phyloP scores from a whole-genome alignment of 2,329 filamentous ascomycete species.

The Microsporum ferrugineum region DNA sequence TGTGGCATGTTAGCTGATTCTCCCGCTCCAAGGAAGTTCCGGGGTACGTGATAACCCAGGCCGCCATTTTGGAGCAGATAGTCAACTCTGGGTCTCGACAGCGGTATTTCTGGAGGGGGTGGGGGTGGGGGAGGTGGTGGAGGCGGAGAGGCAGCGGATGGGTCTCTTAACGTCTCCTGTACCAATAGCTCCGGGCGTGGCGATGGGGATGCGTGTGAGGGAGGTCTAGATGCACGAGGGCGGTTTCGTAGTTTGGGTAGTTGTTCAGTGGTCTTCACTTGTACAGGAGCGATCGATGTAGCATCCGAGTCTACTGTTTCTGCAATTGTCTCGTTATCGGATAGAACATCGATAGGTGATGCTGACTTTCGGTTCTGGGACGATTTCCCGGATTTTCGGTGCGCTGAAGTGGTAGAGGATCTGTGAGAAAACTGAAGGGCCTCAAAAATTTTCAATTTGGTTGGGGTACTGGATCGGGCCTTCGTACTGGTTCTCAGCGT shows the following conservation, averaged over 20 bases:
- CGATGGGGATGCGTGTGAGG: neutral
- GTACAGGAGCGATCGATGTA: constrained; percentile 36
- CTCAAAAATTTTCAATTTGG: constrained; percentile 28
- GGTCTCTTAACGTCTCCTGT: constrained; percentile 3
- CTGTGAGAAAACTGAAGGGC: constrained; percentile 26
- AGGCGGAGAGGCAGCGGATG: neutral
- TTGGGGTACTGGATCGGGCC: constrained; percentile 27
- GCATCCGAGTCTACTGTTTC: constrained; percentile 35
- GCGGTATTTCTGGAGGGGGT: constrained; percentile 54
- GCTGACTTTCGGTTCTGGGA: constrained; percentile 23
- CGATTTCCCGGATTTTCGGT: constrained; percentile 18
- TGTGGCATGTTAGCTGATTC: constrained; percentile 48
- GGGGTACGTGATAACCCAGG: constrained; percentile 58
- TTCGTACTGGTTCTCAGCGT: constrained; percentile 27
- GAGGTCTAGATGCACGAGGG: neutral
- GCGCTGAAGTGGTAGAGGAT: constrained; percentile 27
- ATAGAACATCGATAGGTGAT: constrained; percentile 22
- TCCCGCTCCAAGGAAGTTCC: constrained; percentile 50
- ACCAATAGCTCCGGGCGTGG: neutral
- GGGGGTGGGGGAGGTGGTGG: constrained; percentile 53
- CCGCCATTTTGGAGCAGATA: constrained; percentile 87
- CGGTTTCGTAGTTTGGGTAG: neutral
- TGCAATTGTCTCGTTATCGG: constrained; percentile 19
- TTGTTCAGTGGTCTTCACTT: constrained; percentile 20
- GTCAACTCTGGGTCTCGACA: constrained; percentile 72